A percentile compares a stretch with the other conserved stretches of the same genome.
phyloP scores from a whole-genome alignment of 2,329 filamentous ascomycete species.

The Cladosporium sp. region DNA sequence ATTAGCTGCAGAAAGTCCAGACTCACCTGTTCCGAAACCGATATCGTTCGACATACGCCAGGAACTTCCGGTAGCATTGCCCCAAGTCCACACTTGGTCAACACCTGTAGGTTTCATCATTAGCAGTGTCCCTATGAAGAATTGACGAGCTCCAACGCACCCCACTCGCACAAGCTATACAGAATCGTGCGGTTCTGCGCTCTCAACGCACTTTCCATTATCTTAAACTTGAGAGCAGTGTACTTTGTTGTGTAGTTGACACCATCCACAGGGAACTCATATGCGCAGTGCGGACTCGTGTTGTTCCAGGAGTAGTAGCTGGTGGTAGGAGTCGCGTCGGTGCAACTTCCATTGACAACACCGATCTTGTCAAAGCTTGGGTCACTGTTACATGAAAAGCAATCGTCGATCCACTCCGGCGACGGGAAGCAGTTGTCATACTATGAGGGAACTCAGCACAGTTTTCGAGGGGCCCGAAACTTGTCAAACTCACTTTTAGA shows the following conservation, averaged over 20 bases:
- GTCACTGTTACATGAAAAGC: conserved; percentile 16
- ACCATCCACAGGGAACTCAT: conserved; percentile 16
- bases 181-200: conserved; percentile 31
- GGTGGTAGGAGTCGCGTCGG: conserved; percentile 12
- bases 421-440: conserved; percentile 18
- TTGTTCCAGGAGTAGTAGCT: conserved; percentile 17
- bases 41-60: conserved; percentile 31
- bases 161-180: conserved; percentile 38
- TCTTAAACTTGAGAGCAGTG: conserved; percentile 18
- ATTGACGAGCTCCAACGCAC: conserved; percentile 5
- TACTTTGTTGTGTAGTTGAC: conserved; percentile 18
- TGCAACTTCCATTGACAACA: conserved; percentile 14
- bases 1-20: no score
- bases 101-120: conserved; percentile 13
- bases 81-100: conserved; percentile 32
- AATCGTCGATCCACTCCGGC: conserved; percentile 11
- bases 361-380: conserved; percentile 10
- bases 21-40: conserved; percentile 1
- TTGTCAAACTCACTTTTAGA: conserved; percentile 37
- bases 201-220: conserved; percentile 22
- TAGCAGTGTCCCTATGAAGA: no score
- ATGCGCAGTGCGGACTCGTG: conserved; percentile 13
- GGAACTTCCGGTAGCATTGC: conserved; percentile 31
- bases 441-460: conserved; percentile 10
- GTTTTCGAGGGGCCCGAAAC: background rate